Percentiles rank a stretch among this genome's conserved stretches.
phyloP scores from a whole-genome alignment of 306 rosid species.

The Purshia tridentata region DNA sequence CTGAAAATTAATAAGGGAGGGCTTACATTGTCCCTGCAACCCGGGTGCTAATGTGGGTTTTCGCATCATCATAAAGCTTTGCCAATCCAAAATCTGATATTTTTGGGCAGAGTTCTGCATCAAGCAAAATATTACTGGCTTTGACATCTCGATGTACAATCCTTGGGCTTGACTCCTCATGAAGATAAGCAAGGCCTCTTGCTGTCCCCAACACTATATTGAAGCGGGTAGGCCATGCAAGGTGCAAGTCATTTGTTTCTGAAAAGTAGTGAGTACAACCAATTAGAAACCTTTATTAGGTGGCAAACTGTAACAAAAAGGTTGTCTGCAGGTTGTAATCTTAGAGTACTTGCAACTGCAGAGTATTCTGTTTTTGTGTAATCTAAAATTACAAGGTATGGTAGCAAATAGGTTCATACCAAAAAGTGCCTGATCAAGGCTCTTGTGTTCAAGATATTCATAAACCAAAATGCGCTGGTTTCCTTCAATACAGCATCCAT shows the following conservation, averaged over 20 bases:
- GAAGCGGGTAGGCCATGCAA: constrained; percentile 39
- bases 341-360: background rate
- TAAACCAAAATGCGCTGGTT: constrained; percentile 30
- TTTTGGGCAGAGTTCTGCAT: constrained; percentile 21
- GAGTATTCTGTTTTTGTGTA: background rate
- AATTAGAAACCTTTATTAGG: background rate
- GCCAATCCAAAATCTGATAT: constrained; percentile 46
- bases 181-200: constrained; percentile 38
- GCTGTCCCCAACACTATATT: constrained; percentile 34
- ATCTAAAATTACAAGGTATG: background rate
- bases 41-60: constrained; percentile 39
- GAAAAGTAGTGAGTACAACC: background rate
- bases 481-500: constrained; percentile 39
- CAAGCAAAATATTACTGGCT: constrained; percentile 41
- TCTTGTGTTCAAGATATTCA: constrained; percentile 33
- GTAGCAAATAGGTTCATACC: constrained; percentile 10
- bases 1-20: too few species aligned
- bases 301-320: background rate
- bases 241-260: constrained; percentile 15
- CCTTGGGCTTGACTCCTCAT: constrained; percentile 34
- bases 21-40: constrained; percentile 43
- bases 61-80: constrained; percentile 33
- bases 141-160: constrained; percentile 44
- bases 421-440: constrained; percentile 38
- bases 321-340: background rate